Percentiles rank a stretch among this genome's conserved stretches.
Conservation (phyloP, 1,139 yeast genomes). For the Pichia sp. region DNA sequence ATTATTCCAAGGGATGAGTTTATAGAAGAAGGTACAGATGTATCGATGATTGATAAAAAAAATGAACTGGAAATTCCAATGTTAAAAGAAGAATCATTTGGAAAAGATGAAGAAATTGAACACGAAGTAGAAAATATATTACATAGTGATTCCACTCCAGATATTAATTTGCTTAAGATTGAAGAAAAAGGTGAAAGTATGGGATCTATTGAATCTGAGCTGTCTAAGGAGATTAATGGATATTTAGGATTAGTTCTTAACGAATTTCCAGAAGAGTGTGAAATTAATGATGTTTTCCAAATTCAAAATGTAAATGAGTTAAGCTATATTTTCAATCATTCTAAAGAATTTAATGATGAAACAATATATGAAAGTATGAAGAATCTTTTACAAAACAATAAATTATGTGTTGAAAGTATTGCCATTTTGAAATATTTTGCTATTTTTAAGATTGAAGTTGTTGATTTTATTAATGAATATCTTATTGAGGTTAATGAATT, state of each 20-base stretch:
- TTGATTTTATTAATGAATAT: background rate
- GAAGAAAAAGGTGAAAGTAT: background rate
- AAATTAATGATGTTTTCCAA: background rate
- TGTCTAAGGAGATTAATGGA: background rate
- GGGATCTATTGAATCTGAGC: no score
- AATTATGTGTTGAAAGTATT: slow-evolving; percentile 3
- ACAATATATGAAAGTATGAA: background rate
- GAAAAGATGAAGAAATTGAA: background rate
- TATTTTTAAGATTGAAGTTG: background rate
- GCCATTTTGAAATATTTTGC: slow-evolving; percentile 2
- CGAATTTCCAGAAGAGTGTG: slow-evolving; percentile 1
- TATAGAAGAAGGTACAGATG: slow-evolving; percentile 3
- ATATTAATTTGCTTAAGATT: slow-evolving; percentile 20
- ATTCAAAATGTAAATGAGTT: background rate
- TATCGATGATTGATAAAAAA: slow-evolving; percentile 2
- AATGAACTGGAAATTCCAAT: background rate
- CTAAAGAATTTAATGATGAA: background rate
- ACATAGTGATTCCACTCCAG: slow-evolving; percentile 25
- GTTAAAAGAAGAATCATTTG: background rate
- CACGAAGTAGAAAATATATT: slow-evolving; percentile 2
- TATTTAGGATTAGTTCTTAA: slow-evolving; percentile 5
- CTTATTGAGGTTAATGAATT: background rate
- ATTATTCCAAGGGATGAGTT: background rate
- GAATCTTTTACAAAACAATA: background rate
- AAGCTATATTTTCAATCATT: background rate